Base-by-base conservation (phyloP, 768 basidiomycete genomes). In the Gautieria morchelliformis region DNA sequence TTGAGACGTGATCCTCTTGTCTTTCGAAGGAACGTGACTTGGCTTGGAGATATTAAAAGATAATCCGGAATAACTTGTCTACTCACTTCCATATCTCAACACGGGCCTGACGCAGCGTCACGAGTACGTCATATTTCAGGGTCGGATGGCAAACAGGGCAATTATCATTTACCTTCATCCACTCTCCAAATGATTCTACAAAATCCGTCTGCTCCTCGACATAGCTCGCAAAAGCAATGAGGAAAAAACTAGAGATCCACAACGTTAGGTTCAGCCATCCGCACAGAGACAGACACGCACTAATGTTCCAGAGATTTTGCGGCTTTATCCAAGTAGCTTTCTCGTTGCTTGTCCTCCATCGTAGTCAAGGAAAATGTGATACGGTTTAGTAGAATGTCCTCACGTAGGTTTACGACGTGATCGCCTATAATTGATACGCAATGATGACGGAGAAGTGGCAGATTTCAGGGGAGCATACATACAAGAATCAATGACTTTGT, bases 51-150 rank as follows among this genome's bases (percentile, higher is more conserved):
- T 17, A 14, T 22, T 14, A 44, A 17, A 55, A 37, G 32, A 51
- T 2, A 19, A n/a, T 50, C 39, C 12, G 39, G 46, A 22, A 45
- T 8, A 10, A 22, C 27, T 33, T 17, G n/a, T 6, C n/a, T 5
- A 69, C 88, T 68, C 66, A 92, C 93, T 90, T 96, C 84, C 87
- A 91, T 17, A 99, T 91, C 67, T 98, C 96, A 2, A 88, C 84
- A 44, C 95, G 79, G 1, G 82, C 72, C 83, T 88, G 14, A 57
- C 10, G 44, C 45, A 1, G 17, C 41, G 15, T 27, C 14, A 42
- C 2, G 35, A 50, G 15, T 5, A 41, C 12, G n/a, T n/a, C n/a
- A n/a, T n/a, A 46, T 15, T 20, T 50, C 40, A 60, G 48, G 27
- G 20, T 17, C 42, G 33, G 17, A 20, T 4, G 19, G 24, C 56